phyloP scores from a whole-genome alignment of 139 green algal species.

The Marvania coccoides region DNA sequence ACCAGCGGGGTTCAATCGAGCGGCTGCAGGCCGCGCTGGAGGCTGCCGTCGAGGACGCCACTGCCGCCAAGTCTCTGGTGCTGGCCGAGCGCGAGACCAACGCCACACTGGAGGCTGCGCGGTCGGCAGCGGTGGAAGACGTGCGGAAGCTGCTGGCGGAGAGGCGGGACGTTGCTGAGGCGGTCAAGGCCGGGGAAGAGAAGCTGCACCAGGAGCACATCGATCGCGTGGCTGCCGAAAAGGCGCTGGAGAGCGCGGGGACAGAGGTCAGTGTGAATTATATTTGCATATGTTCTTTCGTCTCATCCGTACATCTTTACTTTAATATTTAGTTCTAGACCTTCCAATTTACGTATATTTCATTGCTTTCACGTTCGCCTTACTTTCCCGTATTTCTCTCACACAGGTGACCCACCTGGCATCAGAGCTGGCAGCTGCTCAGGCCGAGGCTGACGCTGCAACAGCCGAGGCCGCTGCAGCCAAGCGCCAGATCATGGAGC shows the following conservation, averaged over 20 bases:
- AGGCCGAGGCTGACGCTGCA: neutral
- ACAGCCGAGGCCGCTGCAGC: no score
- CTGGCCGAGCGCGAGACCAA: conserved; percentile 3
- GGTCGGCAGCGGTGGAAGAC: conserved; percentile 14
- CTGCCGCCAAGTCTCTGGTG: conserved; percentile 13
- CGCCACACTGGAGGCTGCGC: conserved; percentile 13
- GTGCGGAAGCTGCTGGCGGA: conserved; percentile 7
- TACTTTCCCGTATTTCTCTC: no score
- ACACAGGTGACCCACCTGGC: neutral
- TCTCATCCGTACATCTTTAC: no score
- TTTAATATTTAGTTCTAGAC: no score
- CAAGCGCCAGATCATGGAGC: neutral
- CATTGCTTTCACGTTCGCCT: no score
- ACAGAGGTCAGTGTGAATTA: neutral
- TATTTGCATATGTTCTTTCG: neutral
- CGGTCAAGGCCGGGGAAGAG: conserved; percentile 1
- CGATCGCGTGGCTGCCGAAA: neutral
- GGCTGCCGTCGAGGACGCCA: neutral
- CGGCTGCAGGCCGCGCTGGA: neutral
- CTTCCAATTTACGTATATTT: no score
- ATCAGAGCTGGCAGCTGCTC: neutral
- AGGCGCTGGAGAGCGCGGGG: conserved; percentile 4
- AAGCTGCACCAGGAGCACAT: neutral
- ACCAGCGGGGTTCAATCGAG: neutral
- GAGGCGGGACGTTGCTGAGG: conserved; percentile 7